phyloP scores from a whole-genome alignment of 202 grass and related monocot species.

The Saccharum hybrid region DNA sequence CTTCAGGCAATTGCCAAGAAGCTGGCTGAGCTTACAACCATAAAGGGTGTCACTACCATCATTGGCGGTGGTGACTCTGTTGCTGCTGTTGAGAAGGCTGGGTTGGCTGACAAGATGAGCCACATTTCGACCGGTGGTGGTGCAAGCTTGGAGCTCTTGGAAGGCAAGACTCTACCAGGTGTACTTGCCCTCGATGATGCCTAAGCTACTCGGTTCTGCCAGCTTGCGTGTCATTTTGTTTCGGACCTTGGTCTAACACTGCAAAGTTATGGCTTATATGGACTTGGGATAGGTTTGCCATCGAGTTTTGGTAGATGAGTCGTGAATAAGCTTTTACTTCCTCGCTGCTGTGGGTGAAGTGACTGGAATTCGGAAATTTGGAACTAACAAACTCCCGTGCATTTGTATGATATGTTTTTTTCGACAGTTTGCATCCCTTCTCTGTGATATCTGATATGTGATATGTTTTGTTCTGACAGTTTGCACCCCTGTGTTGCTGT shows the following conservation, averaged over 20 bases:
- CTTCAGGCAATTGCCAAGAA: conserved; percentile 86
- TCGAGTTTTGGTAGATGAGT: conserved; percentile 65
- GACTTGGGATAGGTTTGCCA: conserved; percentile 51
- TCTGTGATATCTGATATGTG: background rate
- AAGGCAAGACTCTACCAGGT: conserved; percentile 90
- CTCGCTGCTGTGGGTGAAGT: conserved; percentile 40
- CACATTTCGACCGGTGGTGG: conserved; percentile 90
- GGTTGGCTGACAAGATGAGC: conserved; percentile 87
- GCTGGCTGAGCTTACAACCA: conserved; percentile 75
- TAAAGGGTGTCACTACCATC: conserved; percentile 76
- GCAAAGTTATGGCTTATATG: conserved; percentile 33
- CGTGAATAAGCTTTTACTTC: conserved; percentile 57
- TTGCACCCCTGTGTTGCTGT: background rate
- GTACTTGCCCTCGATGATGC: conserved; percentile 87
- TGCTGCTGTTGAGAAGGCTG: conserved; percentile 91
- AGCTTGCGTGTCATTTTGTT: conserved; percentile 28
- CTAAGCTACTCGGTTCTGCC: conserved; percentile 40
- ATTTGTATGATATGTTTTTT: conserved; percentile 38
- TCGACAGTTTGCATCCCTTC: background rate
- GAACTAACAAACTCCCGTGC: conserved; percentile 32
- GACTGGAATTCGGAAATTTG: conserved; percentile 19
- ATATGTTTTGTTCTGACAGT: background rate
- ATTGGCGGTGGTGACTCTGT: conserved; percentile 92
- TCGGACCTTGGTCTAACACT: conserved; percentile 40
- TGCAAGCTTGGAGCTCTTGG: conserved; percentile 86